Base-by-base conservation (phyloP, 2,329 filamentous ascomycete genomes). In the Chalaropsis ovoidea region DNA sequence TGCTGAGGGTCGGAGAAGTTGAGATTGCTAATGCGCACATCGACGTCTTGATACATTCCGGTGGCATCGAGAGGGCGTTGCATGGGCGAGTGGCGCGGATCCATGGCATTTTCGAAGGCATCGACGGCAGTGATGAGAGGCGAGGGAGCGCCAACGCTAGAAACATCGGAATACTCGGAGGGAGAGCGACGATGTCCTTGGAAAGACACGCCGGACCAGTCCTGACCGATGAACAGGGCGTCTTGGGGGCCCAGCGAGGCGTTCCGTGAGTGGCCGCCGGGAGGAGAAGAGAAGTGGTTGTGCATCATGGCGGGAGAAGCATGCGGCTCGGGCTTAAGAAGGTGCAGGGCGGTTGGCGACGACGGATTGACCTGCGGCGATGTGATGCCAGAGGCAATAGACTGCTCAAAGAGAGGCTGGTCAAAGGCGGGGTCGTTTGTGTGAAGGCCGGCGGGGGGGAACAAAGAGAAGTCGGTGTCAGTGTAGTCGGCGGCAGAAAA, bases 81-180 rank as follows among this genome's bases (percentile, higher is more conserved):
- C 75, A 94, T 83, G 1, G 93, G 93, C 7, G 92, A 96, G 68
- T 89, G 86, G 68, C 84, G 78, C 43, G 88, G 82, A 63, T 82
- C 79, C n/a, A 67, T 56, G 10, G 65, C 39, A 47, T 45, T 64
- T 22, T 96, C 91, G 72, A 95, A 95, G 69, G 79, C 84, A 71
- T 96, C 92, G 68, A 88, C 82, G 70, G 87, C 87, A 35, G 82
- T 82, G 66, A 96, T 77, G 72, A 90, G 90, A 2, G 93, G 93
- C 19, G 93, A 96, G 2, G 52, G 52, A n/a, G 52, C 52, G 27
- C 86, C 88, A 17, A 86, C 89, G 19, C 90, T 95, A 4, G 87
- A 96, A 5, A 96, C 86, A 70, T 96, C 93, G 2, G 91, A 96
- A 71, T 87, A 90, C 70, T 96, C 93, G n/a, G 92, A 96, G 0